Evolutionary conservation across 352 stramenopile genomes (phyloP).

Genomic region (Phytophthora fragariaefolia): DNA sequence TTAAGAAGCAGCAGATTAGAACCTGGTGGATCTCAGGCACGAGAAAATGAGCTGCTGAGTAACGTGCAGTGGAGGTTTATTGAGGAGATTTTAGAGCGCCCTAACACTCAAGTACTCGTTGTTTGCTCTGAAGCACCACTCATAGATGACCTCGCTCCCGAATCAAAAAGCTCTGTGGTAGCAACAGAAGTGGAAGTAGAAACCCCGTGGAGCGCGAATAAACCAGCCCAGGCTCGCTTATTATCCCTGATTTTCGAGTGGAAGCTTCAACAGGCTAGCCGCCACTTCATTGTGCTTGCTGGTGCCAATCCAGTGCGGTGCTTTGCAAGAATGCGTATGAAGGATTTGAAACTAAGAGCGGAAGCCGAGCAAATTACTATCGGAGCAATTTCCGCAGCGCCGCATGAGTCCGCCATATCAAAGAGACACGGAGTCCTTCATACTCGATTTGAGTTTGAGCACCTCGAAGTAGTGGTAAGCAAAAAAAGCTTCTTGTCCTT

Average conservation of each 20-base stretch:
- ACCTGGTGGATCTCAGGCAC: slow-evolving; percentile 59
- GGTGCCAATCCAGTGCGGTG: slow-evolving; percentile 47
- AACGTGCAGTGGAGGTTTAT: slow-evolving; percentile 70
- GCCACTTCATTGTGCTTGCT: slow-evolving; percentile 53
- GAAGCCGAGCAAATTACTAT: slow-evolving; percentile 51
- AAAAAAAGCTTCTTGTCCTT: slow-evolving; percentile 42
- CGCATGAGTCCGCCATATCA: slow-evolving; percentile 2
- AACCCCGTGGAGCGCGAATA: slow-evolving; percentile 52
- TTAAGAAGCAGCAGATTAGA: slow-evolving; percentile 61
- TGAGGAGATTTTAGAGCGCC: slow-evolving; percentile 46
- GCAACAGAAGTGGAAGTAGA: slow-evolving; percentile 23
- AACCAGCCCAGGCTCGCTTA: slow-evolving; percentile 47
- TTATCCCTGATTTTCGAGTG: slow-evolving; percentile 71
- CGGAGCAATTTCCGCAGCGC: slow-evolving; percentile 41
- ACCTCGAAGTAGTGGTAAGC: slow-evolving; percentile 30
- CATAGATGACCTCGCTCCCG: slow-evolving; percentile 36
- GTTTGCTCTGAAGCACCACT: slow-evolving; percentile 63
- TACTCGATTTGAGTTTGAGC: slow-evolving; percentile 61
- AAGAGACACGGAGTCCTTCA: slow-evolving; percentile 34
- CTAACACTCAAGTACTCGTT: slow-evolving; percentile 43
- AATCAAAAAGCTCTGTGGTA: background rate
- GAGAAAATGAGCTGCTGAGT: slow-evolving; percentile 64
- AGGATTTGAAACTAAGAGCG: slow-evolving; percentile 55
- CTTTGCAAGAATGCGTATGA: slow-evolving; percentile 46
- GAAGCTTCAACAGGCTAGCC: slow-evolving; percentile 59